Base-by-base conservation (phyloP, 306 rosid species). In the Fagus crenata region DNA sequence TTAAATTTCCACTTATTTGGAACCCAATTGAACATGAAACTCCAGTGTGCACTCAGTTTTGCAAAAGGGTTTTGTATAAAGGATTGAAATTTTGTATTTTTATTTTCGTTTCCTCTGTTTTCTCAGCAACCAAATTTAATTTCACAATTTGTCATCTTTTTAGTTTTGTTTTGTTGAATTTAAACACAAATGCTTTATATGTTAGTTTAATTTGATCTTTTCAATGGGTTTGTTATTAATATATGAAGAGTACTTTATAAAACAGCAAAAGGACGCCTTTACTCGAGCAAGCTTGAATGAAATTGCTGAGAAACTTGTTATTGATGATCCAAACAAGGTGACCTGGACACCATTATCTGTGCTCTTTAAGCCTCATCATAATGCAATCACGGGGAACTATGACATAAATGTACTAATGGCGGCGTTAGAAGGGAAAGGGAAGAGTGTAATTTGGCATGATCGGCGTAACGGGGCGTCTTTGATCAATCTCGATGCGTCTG, bases 361-460 rank as follows among this genome's bases (percentile, higher is more conserved):
- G 15, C 53, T 96, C 58, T 87, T 88, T 77, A 96, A 92, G 80
- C 93, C 97, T 71, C 98, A 96, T 84, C 90, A 96, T 70, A 92
- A 89, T 75, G 59, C 84, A 32, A 69, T 92, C 54, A 96, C 97
- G 4, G 99, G 98, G 74, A 95, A 96, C 78, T 96, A 92, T 79
- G 99, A 92, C 64, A 83, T 92, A 77, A 96, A 96, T 85, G 98
- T 96, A 75, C 85, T 96, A 22, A 88, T 91, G 80, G 85, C 88
- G 5, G 96, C 97, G 40, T 67, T 91, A 73, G 93, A 89, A 81
- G 97, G 87, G 85, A 87, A 83, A 69, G 90, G 96, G 3, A 92
- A 91, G 90, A 84, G 71, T 72, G 89, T 92, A 18, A 79, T 88
- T 55, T 92, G 99, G 97, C 96, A 92, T 49, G 99, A 96, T 77